Evolutionary conservation across 257 asterid species (phyloP).

Genomic region (Striga asiatica): DNA sequence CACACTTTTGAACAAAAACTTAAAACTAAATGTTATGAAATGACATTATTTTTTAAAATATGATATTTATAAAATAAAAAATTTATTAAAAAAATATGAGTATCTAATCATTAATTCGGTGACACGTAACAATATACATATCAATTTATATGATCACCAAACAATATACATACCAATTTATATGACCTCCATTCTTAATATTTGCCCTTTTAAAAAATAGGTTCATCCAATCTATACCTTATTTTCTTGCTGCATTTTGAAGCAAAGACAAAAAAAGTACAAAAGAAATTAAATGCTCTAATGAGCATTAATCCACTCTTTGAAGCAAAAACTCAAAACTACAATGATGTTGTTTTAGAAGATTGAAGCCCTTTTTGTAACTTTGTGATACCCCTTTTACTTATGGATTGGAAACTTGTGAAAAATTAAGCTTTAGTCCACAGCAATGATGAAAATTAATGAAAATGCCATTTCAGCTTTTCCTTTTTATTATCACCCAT

Average conservation of each 20-base stretch:
- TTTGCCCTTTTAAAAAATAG: too few relatives aligned
- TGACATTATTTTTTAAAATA: too few relatives aligned
- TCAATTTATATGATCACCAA: too few relatives aligned
- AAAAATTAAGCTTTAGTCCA: slow-evolving; percentile 13
- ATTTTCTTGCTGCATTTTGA: slow-evolving; percentile 21
- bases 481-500: too few relatives aligned
- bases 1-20: too few relatives aligned
- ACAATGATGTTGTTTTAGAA: slow-evolving; percentile 20
- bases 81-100: too few relatives aligned
- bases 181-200: too few relatives aligned
- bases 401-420: slow-evolving; percentile 11
- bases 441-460: slow-evolving; percentile 13
- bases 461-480: slow-evolving; percentile 18
- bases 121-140: too few relatives aligned
- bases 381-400: slow-evolving; percentile 9
- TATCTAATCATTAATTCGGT: too few relatives aligned
- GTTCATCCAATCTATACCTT: background rate
- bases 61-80: too few relatives aligned
- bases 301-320: slow-evolving; percentile 16
- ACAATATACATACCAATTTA: too few relatives aligned
- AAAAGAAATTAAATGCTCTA: background rate
- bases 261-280: slow-evolving; percentile 15
- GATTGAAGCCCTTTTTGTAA: slow-evolving; percentile 10
- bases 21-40: too few relatives aligned
- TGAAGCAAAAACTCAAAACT: slow-evolving; percentile 13